These are phyloP conservation scores for Diplodia seriata DNA, from an alignment of 2,329 filamentous ascomycete species.

Conservation along the genomic window DNA sequence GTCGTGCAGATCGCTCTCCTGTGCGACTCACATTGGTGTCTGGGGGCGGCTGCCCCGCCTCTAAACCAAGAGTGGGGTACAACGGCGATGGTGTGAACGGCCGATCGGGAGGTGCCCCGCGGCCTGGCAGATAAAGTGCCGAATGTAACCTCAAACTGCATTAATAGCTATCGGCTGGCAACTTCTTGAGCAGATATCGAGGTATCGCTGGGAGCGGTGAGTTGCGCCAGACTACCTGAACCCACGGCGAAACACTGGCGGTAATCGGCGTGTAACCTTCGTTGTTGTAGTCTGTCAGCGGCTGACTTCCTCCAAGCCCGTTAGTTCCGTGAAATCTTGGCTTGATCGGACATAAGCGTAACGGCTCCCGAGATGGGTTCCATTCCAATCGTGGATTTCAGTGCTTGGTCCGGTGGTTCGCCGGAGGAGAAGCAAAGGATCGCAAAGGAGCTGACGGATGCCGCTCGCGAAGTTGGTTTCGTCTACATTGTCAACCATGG, in stretches of 20 bases:
- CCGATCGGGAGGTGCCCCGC: background rate
- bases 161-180: conserved; percentile 18
- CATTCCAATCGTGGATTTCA: conserved; percentile 53
- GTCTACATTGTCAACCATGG: conserved; percentile 59
- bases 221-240: background rate
- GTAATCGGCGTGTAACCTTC: background rate
- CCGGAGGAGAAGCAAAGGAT: conserved; percentile 39
- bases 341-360: background rate
- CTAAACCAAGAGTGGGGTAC: conserved; percentile 27
- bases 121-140: conserved; percentile 16
- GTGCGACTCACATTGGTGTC: conserved; percentile 7
- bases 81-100: conserved; percentile 2
- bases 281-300: background rate
- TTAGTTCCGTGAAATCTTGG: conserved; percentile 1
- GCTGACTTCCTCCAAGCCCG: conserved; percentile 2
- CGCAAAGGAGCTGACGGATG: conserved; percentile 51
- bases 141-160: conserved; percentile 14
- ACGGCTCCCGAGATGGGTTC: conserved; percentile 24
- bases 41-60: conserved; percentile 23
- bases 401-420: conserved; percentile 42
- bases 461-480: conserved; percentile 56
- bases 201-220: background rate
- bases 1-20: conserved; percentile 14
- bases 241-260: background rate
- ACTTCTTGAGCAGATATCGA: background rate